Evolutionary conservation across 2,329 filamentous ascomycete genomes (phyloP), one percentile per base, ranked within the genome.

Genomic region (Didymella exigua): DNA sequence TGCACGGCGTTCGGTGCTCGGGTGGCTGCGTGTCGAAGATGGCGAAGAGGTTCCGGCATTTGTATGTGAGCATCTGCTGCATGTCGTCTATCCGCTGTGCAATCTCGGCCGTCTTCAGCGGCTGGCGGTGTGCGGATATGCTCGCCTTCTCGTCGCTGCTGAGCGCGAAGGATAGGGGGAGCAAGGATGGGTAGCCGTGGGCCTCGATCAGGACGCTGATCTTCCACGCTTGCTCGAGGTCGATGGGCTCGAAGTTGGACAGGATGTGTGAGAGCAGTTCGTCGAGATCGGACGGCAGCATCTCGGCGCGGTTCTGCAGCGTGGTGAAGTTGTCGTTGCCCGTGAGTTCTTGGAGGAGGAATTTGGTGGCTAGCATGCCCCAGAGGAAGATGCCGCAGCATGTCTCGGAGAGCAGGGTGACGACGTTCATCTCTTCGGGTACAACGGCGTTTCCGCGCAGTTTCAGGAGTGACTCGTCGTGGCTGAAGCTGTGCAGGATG

Each of bases 371-470:
- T n/a, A 72, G 42, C 13, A 55, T 59, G n/a, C 61, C 66, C 66
- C 66, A 71, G 11, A 72, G 58, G 31, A 68, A 70, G 14, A 65
- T 59, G 3, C 69, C 69, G 26, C 59, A 60, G 1, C 63, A 57
- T 29, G 68, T 69, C n/a, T 70, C 61, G 1, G 66, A 60, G 3
- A 72, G 44, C 4, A 54, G 58, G 27, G 54, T 45, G 26, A 72
- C 53, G 9, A 69, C 59, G 4, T 61, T 57, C 4, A 48, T 53
- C 43, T 70, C 68, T 43, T 64, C 60, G 1, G 58, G 59, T 16
- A 62, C 62, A 18, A 68, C 61, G 2, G 62, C 41, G 38, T 67
- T 62, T 2, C 58, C 54, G 3, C 62, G 62, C 7, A 70, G 49
- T n/a, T 60, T 65, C n/a, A 56, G 55, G 23, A 69, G 60, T 4